Base-by-base conservation (phyloP, 805 yeast species). In the Jamesozyma piceae region DNA sequence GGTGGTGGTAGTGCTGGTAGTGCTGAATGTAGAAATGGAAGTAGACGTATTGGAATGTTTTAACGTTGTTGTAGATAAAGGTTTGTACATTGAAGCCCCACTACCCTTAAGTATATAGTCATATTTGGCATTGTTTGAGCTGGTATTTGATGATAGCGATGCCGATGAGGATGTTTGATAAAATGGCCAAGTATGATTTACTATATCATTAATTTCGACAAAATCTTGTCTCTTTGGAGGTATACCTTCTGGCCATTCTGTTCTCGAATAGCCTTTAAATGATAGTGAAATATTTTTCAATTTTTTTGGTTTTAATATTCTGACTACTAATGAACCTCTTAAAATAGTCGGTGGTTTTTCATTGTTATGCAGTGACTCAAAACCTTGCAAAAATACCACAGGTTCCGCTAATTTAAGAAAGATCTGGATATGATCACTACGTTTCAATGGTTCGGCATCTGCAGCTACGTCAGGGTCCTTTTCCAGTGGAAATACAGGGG, bases 161-260 rank as follows among this genome's bases (percentile, higher is more conserved):
- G 27, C 15, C 1, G 11, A 4, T 13, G 39, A 19, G 14, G 41
- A 6, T 5, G 41, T 26, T 17, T 66, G 69, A 69, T 77, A 90
- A 58, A 92, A 87, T 0, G 95, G 92, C 98, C 98, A 92, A 5
- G 83, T 78, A 58, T 90, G 97, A 39, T 76, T 73, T 24, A 86
- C 73, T 20, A 89, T 58, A 41, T 75, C 82, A 47, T 74, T 75
- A 19, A 72, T 60, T 51, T 92, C 98, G 28, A 63, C 60, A 46
- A 75, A 79, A 13, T 78, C 82, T 15, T 69, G 68, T 50, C 79
- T 78, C 57, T 82, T 85, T 0, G 97, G 96, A 0, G 97, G 97
- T 17, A 90, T 89, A 2, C 98, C 98, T 56, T 92, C 97, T 2
- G 97, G 97, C 96, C 97, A 89, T 47, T 89, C 95, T 0, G 96